Evolutionary conservation across 179 eudicot genomes (phyloP).

Genomic region (Silene vulgaris): DNA sequence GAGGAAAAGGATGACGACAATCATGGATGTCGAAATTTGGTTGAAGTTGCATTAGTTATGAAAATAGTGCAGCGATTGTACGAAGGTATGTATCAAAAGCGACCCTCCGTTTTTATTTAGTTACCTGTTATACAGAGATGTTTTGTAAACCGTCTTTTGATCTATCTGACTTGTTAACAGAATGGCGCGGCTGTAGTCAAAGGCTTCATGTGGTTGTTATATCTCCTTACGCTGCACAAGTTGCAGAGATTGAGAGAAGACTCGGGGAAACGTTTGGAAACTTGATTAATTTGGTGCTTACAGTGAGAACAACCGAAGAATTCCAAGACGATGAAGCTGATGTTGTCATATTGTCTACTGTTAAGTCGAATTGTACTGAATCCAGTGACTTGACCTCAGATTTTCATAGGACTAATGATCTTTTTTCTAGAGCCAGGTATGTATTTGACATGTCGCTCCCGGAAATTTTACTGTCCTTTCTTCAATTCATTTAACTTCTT

Average conservation of each 20-base stretch:
- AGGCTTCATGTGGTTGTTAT: constrained; percentile 36
- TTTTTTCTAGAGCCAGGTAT: constrained; percentile 67
- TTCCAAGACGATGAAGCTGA: constrained; percentile 71
- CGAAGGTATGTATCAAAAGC: constrained; percentile 36
- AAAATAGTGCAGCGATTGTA: constrained; percentile 35
- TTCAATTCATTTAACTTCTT: not conserved
- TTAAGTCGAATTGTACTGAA: constrained; percentile 47
- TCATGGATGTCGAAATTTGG: constrained; percentile 42
- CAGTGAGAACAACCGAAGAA: constrained; percentile 60
- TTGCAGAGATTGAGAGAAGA: constrained; percentile 45
- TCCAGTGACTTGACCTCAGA: constrained; percentile 45
- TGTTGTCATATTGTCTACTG: constrained; percentile 60
- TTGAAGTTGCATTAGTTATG: constrained; percentile 33
- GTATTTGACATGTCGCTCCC: not conserved
- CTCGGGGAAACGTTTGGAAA: constrained; percentile 40
- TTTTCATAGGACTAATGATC: constrained; percentile 47
- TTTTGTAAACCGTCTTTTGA: not conserved
- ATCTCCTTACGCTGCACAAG: constrained; percentile 58
- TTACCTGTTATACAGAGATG: not conserved
- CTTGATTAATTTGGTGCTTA: constrained; percentile 40
- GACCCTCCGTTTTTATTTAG: not conserved
- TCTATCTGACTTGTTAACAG: constrained; percentile 16
- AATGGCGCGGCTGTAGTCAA: constrained; percentile 23
- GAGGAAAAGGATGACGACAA: constrained; percentile 55
- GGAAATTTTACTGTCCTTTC: not conserved